Conservation (phyloP, 2,329 filamentous ascomycete genomes). For the Microascus cirrosus region DNA sequence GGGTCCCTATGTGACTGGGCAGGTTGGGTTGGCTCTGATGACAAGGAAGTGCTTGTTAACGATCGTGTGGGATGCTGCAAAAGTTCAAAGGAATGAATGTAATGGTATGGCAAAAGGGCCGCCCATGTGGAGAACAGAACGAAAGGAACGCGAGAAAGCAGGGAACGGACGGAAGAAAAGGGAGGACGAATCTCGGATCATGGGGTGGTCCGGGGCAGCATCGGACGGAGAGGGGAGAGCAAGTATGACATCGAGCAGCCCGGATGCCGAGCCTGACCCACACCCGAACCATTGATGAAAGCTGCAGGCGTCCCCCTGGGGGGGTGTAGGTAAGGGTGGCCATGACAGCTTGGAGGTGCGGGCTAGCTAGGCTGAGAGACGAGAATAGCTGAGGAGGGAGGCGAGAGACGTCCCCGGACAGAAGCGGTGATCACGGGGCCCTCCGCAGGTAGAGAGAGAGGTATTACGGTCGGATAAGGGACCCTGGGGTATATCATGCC, state of each 20-base stretch:
- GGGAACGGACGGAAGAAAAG: neutral
- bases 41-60: too few species aligned
- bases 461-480: neutral
- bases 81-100: neutral
- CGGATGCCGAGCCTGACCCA: neutral
- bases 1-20: too few species aligned
- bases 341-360: neutral
- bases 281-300: conserved; percentile 1
- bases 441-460: neutral
- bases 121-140: neutral
- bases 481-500: neutral
- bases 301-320: neutral
- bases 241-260: neutral
- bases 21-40: too few species aligned
- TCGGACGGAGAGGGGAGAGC: neutral
- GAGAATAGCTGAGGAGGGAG: neutral
- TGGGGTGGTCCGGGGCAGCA: neutral
- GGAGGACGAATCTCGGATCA: neutral
- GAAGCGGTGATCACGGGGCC: neutral
- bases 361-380: neutral
- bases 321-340: neutral
- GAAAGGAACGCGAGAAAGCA: neutral
- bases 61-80: too few species aligned
- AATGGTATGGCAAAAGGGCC: neutral
- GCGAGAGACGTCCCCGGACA: neutral